Evolutionary conservation across 2,329 filamentous ascomycete genomes (phyloP), one percentile per base, ranked within the genome.

Genomic region (Beauveria sp.): DNA sequence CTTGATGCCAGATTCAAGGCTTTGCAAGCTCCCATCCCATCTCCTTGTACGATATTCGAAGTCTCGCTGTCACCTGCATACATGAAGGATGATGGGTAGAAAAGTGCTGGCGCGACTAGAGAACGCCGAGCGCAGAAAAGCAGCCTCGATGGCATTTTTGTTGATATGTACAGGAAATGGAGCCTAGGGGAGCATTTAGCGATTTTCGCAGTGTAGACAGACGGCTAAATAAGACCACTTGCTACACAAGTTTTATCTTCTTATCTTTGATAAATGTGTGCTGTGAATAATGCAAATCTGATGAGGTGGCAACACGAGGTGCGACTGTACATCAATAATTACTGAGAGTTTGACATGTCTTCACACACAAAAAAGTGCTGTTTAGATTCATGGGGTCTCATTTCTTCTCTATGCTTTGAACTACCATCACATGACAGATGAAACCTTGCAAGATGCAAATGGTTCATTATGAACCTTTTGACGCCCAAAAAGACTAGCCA

Each of bases 371-470:
- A 6, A 3, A 20, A 50, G 1, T 26, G 24, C 16, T 5, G 20
- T 30, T 24, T 60, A 60, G 28, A 43, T 72, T 70, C 68, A 65
- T 68, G 64, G 63, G 69, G 71, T 73, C 69, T 73, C 71, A 72
- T 54, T 71, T 72, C 62, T 69, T 72, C 70, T 71, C 69, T 67
- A 70, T 69, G 72, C 71, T 69, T 67, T 71, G 68, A 67, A 68
- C 69, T 72, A 74, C 71, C 71, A 73, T 73, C 70, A 71, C 67
- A 72, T 71, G 70, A 72, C 65, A 72, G 70, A 70, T 71, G 70
- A 73, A 75, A 70, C 72, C 70, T 69, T 72, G 68, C 69, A 46
- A 73, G 72, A 75, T 75, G 73, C 70, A 75, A 75, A 75, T 73
- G 70, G 73, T 74, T 57, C 12, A 45, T 20, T 55, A 45, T 71